Evolutionary conservation across 2,329 filamentous ascomycete species (phyloP).

Genomic region (Xylaria sp.): DNA sequence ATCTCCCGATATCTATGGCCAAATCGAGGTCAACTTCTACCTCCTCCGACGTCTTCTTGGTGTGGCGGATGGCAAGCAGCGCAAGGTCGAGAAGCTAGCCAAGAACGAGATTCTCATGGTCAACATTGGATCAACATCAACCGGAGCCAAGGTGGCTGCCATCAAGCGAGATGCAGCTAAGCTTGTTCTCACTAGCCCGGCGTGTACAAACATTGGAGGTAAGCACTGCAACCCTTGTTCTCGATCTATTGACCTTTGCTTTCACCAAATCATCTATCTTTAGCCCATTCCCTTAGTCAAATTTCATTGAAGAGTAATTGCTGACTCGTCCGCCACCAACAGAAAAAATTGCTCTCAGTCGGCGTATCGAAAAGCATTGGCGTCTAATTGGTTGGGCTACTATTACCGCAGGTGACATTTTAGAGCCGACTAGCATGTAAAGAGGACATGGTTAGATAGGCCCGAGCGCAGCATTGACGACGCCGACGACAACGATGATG

Average conservation of each 20-base stretch:
- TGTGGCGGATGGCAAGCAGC: conserved; percentile 98
- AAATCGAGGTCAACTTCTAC: conserved; percentile 99
- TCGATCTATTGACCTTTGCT: not conserved
- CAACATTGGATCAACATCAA: conserved; percentile 97
- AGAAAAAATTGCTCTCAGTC: conserved; percentile 95
- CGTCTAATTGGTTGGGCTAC: conserved; percentile 50
- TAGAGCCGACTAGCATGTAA: conserved; percentile 38
- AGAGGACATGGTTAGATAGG: conserved; percentile 6
- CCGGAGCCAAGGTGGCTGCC: conserved; percentile 94
- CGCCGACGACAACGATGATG: conserved; percentile 19
- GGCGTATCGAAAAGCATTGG: conserved; percentile 84
- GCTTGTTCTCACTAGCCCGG: conserved; percentile 89
- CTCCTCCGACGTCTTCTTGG: conserved; percentile 91
- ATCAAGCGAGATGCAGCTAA: conserved; percentile 99
- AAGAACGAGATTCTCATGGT: conserved; percentile 99
- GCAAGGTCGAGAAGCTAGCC: conserved; percentile 96
- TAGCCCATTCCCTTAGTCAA: not conserved
- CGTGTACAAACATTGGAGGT: conserved; percentile 89
- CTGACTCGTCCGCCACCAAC: conserved; percentile 25
- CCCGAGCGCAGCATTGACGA: conserved; percentile 6
- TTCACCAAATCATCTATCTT: not conserved
- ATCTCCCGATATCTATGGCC: conserved; percentile 95
- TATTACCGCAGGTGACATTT: conserved; percentile 54
- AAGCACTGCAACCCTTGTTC: conserved; percentile 2
- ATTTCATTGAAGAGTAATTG: not conserved